These are phyloP conservation scores for Ambrosia hybrid DNA, from an alignment of 140 eudicot genomes.

Conservation along the genomic window DNA sequence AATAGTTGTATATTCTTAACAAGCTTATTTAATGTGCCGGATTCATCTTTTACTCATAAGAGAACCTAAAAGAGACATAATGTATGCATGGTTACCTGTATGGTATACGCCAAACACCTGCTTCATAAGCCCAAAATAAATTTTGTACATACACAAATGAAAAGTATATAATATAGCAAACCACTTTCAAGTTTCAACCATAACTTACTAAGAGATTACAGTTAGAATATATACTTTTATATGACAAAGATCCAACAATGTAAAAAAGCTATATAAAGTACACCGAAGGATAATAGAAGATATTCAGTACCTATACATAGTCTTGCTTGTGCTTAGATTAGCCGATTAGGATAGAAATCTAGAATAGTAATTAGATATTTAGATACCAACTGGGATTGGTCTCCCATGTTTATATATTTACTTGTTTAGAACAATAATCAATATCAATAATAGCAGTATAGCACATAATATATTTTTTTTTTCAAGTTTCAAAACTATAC, in stretches of 20 bases:
- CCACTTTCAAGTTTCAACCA: background rate
- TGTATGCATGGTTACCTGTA: background rate
- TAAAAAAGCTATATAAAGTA: background rate
- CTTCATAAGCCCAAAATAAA: too few species aligned
- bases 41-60: background rate
- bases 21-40: slow-evolving; percentile 3
- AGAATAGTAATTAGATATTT: background rate
- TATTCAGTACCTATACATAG: background rate
- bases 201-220: background rate
- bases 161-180: background rate
- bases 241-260: background rate
- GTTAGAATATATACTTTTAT: background rate
- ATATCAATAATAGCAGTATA: background rate
- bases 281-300: background rate
- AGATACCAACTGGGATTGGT: background rate
- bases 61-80: slow-evolving; percentile 1
- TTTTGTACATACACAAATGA: background rate
- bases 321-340: background rate
- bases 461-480: background rate
- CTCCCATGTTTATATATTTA: background rate
- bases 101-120: slow-evolving; percentile 10
- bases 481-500: background rate
- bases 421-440: background rate
- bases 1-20: background rate
- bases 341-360: background rate